Evolutionary conservation across 2,329 filamentous ascomycete genomes (phyloP), one percentile per base, ranked within the genome.

Genomic region (Pleomassaria siparia): DNA sequence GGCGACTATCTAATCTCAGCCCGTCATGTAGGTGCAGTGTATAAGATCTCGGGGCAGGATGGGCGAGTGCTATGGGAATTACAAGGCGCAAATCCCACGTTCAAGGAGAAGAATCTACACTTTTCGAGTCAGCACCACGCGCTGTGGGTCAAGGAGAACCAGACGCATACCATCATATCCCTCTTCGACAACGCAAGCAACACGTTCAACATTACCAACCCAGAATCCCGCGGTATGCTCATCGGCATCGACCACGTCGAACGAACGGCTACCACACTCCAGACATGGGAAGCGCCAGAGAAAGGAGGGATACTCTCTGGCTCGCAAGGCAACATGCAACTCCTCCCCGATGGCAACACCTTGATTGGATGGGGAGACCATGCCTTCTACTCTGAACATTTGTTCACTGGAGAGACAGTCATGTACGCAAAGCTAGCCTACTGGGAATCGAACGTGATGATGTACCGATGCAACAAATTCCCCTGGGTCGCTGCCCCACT

Each of bases 301-400:
- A 64, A 69, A 15, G 32, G n/a, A 18, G 32, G 35, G 8, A 66
- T 82, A 6, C 64, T 75, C 0, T 74, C 78, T 22, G 76, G 73
- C 37, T 80, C 79, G 0, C 78, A 80, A 50, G 77, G 77, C 1
- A 78, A 74, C 49, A 76, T 79, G 25, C 81, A 85, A 53, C 56
- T 80, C 5, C 72, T 85, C 0, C 74, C 77, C 0, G 76, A 76
- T 43, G 77, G 77, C 26, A 78, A 81, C 47, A 75, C 75, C 6
- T 66, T 84, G 33, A 75, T 84, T 26, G 79, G 80, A 51, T 85
- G 81, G 80, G 81, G 82, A 4, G 66, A 74, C 47, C 60, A 68
- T 24, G 60, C 64, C 13, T 30, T 30, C 13, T 30, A 30, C 1
- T 68, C 29, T 13, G 29, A 30, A n/a, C 29, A 30, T 30, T 30